These are phyloP conservation scores for Isoetes engelmannii DNA, from an alignment of 83 land plant genomes.

Conservation along the genomic window DNA sequence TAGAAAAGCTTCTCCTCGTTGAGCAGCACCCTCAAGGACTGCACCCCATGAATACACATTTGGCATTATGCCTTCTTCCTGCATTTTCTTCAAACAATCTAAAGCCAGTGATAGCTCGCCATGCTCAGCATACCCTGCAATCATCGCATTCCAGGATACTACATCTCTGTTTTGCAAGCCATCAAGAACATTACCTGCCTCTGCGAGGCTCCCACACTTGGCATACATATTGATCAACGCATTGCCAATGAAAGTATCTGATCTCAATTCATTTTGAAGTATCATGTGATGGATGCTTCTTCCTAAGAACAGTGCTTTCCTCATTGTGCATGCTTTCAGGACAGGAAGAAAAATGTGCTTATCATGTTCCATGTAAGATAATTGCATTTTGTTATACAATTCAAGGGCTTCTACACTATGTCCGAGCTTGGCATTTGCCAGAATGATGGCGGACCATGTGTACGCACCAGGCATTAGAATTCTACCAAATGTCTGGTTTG, in stretches of 20 bases:
- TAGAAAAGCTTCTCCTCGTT: too few species aligned
- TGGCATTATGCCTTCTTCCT: too few species aligned
- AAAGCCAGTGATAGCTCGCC: conserved; percentile 20
- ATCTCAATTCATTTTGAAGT: not conserved
- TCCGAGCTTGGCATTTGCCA: conserved; percentile 9
- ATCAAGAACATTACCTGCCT: not conserved
- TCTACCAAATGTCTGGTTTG: not conserved
- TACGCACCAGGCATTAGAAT: not conserved
- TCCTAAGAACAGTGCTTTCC: not conserved
- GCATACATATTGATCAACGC: conserved; percentile 11
- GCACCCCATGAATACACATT: too few species aligned
- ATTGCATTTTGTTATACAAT: conserved; percentile 6
- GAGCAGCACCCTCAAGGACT: too few species aligned
- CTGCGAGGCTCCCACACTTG: not conserved
- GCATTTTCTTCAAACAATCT: conserved; percentile 35
- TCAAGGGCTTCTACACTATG: not conserved
- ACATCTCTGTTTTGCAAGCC: not conserved
- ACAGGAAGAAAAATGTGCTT: conserved; percentile 5
- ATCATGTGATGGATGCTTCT: not conserved
- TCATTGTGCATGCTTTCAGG: conserved; percentile 4
- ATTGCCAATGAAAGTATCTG: not conserved
- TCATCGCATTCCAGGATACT: conserved; percentile 8
- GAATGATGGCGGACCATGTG: conserved; percentile 13
- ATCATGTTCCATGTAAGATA: not conserved
- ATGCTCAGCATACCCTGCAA: conserved; percentile 9